phyloP scores from a whole-genome alignment of 306 rosid species.

The Malus domestica region DNA sequence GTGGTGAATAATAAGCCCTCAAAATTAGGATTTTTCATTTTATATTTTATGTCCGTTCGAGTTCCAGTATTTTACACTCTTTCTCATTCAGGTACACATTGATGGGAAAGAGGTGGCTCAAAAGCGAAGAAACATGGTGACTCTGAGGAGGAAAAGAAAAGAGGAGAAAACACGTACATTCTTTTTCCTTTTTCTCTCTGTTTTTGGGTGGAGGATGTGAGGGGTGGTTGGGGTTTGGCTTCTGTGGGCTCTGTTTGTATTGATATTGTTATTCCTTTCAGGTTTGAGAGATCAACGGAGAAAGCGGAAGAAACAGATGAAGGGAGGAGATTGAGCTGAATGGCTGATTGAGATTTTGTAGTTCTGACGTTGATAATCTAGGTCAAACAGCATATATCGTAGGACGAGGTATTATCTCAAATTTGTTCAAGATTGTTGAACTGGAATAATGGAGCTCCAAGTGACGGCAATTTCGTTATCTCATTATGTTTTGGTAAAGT shows the following conservation, averaged over 20 bases:
- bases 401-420: not conserved
- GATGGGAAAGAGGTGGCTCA: constrained; percentile 41
- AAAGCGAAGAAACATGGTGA: constrained; percentile 43
- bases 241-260: not conserved
- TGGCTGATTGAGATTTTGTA: not conserved
- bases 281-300: constrained; percentile 71
- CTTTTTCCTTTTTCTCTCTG: not conserved
- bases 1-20: not conserved
- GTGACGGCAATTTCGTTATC: not conserved
- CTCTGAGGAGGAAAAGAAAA: constrained; percentile 60
- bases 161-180: constrained; percentile 68
- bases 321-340: constrained; percentile 18
- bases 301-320: constrained; percentile 48
- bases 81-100: constrained; percentile 54
- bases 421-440: not conserved
- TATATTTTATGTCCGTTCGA: not conserved
- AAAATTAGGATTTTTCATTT: not conserved
- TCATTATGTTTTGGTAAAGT: not conserved
- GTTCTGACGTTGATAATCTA: not conserved
- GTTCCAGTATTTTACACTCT: not conserved
- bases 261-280: constrained; percentile 24
- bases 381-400: not conserved
- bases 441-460: not conserved
- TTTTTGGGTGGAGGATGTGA: not conserved
- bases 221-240: not conserved